Percentiles rank a stretch among this genome's conserved stretches.
phyloP scores from a whole-genome alignment of 1,284 basidiomycete genomes.

The Thecaphora thlaspeos region DNA sequence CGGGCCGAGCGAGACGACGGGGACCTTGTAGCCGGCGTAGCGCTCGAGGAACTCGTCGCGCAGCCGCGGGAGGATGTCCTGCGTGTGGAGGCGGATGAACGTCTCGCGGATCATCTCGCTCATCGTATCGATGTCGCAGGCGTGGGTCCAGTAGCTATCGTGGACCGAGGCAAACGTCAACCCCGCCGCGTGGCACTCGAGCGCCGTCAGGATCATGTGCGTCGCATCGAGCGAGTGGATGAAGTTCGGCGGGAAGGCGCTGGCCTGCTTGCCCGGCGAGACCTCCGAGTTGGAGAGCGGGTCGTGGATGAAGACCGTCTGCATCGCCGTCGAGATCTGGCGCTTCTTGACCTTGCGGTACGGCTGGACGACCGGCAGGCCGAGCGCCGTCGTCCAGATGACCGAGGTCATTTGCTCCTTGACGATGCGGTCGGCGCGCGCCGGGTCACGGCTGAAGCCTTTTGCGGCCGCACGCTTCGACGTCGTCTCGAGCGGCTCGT shows the following conservation, averaged over 20 bases:
- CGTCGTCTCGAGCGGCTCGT: slow-evolving; percentile 6
- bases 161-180: slow-evolving; percentile 89
- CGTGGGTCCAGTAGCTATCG: slow-evolving; percentile 99
- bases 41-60: slow-evolving; percentile 59
- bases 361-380: slow-evolving; percentile 92
- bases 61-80: slow-evolving; percentile 70
- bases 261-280: slow-evolving; percentile 81
- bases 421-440: slow-evolving; percentile 29
- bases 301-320: slow-evolving; percentile 90
- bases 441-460: slow-evolving; percentile 26
- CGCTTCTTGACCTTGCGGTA: slow-evolving; percentile 82
- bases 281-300: slow-evolving; percentile 78
- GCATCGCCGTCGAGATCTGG: slow-evolving; percentile 72
- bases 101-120: slow-evolving; percentile 84
- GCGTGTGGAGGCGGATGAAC: slow-evolving; percentile 87
- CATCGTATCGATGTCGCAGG: slow-evolving; percentile 84
- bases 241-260: slow-evolving; percentile 98
- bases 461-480: slow-evolving; percentile 19
- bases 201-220: slow-evolving; percentile 97
- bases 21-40: slow-evolving; percentile 47
- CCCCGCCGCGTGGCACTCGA: slow-evolving; percentile 65
- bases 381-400: slow-evolving; percentile 93
- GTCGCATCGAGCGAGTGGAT: slow-evolving; percentile 97
- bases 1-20: slow-evolving; percentile 25
- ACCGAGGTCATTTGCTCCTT: slow-evolving; percentile 90